Conservation (phyloP, 2,329 filamentous ascomycete genomes). For the Fusarium zealandicum region DNA sequence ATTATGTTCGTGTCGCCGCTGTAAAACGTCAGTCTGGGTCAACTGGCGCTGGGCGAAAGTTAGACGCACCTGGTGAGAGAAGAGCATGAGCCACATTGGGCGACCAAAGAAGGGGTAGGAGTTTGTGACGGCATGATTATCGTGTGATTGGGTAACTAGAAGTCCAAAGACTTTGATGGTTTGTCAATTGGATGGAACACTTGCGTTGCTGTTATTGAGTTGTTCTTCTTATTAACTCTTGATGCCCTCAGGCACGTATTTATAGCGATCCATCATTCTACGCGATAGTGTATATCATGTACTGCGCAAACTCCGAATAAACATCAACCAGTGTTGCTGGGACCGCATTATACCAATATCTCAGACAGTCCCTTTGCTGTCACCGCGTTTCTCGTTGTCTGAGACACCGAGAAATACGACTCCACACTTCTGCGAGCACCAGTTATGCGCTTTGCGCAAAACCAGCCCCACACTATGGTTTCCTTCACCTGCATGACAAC, state of each 20-base stretch:
- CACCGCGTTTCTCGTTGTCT: not conserved
- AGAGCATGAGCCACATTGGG: slow-evolving; percentile 14
- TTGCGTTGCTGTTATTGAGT: not conserved
- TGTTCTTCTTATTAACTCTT: not conserved
- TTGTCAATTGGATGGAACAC: not conserved
- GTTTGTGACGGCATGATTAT: slow-evolving; percentile 6
- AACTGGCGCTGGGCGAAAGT: not conserved
- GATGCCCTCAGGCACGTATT: not conserved
- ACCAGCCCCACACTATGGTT: not conserved
- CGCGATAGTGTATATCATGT: not conserved
- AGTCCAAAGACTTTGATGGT: not conserved
- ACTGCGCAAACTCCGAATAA: not conserved
- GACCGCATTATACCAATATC: not conserved
- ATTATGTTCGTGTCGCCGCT: not conserved
- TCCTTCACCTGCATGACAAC: too few relatives aligned
- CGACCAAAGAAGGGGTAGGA: slow-evolving; percentile 8
- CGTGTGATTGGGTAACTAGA: not conserved
- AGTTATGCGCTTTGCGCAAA: slow-evolving; percentile 17
- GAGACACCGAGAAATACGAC: not conserved
- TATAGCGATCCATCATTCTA: not conserved
- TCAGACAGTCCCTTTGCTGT: not conserved
- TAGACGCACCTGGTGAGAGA: slow-evolving; percentile 4
- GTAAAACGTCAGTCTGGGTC: not conserved
- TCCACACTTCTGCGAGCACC: not conserved
- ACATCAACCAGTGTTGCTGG: not conserved